Evolutionary conservation across 2,329 filamentous ascomycete species (phyloP).

Genomic region (Diaporthe nobilis): DNA sequence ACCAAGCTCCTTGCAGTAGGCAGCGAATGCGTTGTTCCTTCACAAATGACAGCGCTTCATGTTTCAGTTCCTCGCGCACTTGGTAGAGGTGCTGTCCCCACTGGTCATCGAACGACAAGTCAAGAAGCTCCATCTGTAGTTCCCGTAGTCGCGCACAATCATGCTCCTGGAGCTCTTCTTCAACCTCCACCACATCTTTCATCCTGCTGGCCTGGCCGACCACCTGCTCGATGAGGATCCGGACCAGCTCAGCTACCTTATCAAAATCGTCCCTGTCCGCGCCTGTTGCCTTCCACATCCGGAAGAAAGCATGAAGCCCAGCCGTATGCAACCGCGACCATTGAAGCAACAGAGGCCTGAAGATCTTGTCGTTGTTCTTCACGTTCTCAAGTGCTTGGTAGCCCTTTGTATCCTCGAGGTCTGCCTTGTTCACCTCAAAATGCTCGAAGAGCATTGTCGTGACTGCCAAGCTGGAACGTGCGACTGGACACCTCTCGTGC

Average conservation of each 20-base stretch:
- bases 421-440: slow-evolving; percentile 91
- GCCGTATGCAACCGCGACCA: slow-evolving; percentile 94
- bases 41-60: slow-evolving; percentile 94
- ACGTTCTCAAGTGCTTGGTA: slow-evolving; percentile 81
- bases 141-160: slow-evolving; percentile 84
- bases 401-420: slow-evolving; percentile 82
- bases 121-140: slow-evolving; percentile 93
- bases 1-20: slow-evolving; percentile 91
- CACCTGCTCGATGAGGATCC: slow-evolving; percentile 91
- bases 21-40: slow-evolving; percentile 97
- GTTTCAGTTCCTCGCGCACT: slow-evolving; percentile 90
- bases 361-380: slow-evolving; percentile 87
- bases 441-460: slow-evolving; percentile 94
- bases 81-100: slow-evolving; percentile 93
- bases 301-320: slow-evolving; percentile 87
- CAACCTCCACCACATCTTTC: slow-evolving; percentile 87
- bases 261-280: slow-evolving; percentile 90
- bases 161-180: slow-evolving; percentile 89
- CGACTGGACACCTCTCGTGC: slow-evolving; percentile 86
- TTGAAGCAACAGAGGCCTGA: slow-evolving; percentile 88
- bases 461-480: slow-evolving; percentile 86
- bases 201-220: slow-evolving; percentile 85
- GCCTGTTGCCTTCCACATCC: slow-evolving; percentile 91
- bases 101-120: slow-evolving; percentile 91
- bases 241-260: slow-evolving; percentile 91